These are phyloP conservation scores for Urtica urens DNA, from an alignment of 306 rosid genomes.

Conservation along the genomic window DNA sequence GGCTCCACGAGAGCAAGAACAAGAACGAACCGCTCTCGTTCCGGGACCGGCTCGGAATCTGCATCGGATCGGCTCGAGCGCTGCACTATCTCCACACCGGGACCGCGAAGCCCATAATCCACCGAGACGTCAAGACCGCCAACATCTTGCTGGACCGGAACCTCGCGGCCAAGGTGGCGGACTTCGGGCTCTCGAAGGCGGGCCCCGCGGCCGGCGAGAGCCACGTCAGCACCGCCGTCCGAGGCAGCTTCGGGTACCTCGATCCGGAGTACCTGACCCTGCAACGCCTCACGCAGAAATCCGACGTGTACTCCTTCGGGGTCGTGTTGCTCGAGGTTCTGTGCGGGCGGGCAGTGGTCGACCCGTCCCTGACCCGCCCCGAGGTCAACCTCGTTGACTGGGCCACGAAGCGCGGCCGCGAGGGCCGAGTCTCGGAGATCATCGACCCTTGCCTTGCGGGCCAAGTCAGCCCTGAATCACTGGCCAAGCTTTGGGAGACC, in stretches of 20 bases:
- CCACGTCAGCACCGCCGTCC: constrained; percentile 63
- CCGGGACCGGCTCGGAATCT: constrained; percentile 54
- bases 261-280: constrained; percentile 61
- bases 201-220: constrained; percentile 52
- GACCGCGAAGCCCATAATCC: constrained; percentile 50
- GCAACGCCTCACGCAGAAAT: constrained; percentile 55
- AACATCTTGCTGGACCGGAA: constrained; percentile 58
- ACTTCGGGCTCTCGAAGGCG: constrained; percentile 55
- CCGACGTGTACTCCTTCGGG: constrained; percentile 67
- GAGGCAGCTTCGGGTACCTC: constrained; percentile 71
- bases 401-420: constrained; percentile 25
- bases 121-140: constrained; percentile 65
- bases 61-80: constrained; percentile 74
- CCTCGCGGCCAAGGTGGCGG: constrained; percentile 57
- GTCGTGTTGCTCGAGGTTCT: constrained; percentile 65
- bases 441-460: constrained; percentile 30
- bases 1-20: constrained; percentile 38
- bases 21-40: constrained; percentile 41
- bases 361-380: constrained; percentile 51
- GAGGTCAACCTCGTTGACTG: constrained; percentile 45
- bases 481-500: constrained; percentile 30
- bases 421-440: constrained; percentile 29
- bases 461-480: constrained; percentile 29
- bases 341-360: constrained; percentile 60
- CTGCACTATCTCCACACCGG: constrained; percentile 75